Base-by-base conservation (phyloP, 1,284 basidiomycete genomes). In the Anthracocystis walkeri region DNA sequence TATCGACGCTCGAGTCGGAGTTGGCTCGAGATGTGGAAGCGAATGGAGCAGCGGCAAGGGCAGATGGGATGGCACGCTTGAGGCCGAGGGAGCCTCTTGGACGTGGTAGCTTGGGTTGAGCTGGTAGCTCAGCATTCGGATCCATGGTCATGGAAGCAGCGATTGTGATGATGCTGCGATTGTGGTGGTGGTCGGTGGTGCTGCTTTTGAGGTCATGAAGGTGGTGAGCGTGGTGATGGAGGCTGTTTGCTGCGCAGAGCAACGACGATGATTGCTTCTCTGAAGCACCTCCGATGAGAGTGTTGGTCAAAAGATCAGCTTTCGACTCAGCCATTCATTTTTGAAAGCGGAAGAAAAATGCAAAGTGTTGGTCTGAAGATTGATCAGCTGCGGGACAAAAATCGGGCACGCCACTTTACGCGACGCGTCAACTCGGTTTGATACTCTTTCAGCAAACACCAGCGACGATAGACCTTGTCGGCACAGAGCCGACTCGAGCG, bases 31-130 rank as follows among this genome's bases (percentile, higher is more conserved):
- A 49, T 27, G 55, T 45, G 0, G 56, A 58, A 5, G 46, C 56
- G 31, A 61, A 65, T 41, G 31, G 48, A 18, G 68, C 40, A 20
- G 33, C 52, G 18, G 58, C 58, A 14, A 55, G 25, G 21, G 51
- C 38, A 20, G 63, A 62, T 3, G 62, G 68, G 2, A 42, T 18
- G 14, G 54, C 51, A 1, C 68, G 54, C 45, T 62, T 71, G 55
- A 71, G 63, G 14, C 68, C 63, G 41, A 71, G 68, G 1, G 68
- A 62, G 10, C 63, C 68, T 40, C 58, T 61, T 25, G 68, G 63
- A 23, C 68, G 62, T 51, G 58, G 41, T n/a, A 63, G 58, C 38
- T 33, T 63, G 7, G 48, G 27, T 38, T 46, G 60, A 52, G 62
- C 57, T 6, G 58, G 16, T 7, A 23, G 48, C 33, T 53, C 48